Evolutionary conservation across 2,329 filamentous ascomycete genomes (phyloP).

Genomic region (Aspergillus quadricinctus): DNA sequence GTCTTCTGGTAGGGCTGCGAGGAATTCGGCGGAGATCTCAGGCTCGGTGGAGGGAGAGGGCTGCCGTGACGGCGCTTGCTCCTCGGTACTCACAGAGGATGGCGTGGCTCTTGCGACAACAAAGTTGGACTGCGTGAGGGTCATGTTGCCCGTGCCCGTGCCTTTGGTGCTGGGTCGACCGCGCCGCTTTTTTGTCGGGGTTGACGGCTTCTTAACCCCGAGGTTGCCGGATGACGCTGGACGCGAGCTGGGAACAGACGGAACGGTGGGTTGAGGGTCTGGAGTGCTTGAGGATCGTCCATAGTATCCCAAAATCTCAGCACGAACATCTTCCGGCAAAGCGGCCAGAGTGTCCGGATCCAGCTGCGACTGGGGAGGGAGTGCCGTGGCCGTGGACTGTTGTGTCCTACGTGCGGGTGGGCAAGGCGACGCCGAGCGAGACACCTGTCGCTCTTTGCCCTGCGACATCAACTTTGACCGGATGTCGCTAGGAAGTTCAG

Average conservation of each 20-base stretch:
- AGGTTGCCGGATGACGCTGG: conserved; percentile 35
- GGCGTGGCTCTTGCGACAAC: conserved; percentile 35
- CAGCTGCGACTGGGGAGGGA: conserved; percentile 68
- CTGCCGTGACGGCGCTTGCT: conserved; percentile 14
- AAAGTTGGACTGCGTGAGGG: conserved; percentile 71
- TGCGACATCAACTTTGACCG: conserved; percentile 67
- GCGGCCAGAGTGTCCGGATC: conserved; percentile 80
- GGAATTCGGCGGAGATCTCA: conserved; percentile 64
- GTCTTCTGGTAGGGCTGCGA: conserved; percentile 78
- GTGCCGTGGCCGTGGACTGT: conserved; percentile 28
- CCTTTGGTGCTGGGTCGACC: conserved; percentile 49
- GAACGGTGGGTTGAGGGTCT: conserved; percentile 29
- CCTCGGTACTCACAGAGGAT: conserved; percentile 10
- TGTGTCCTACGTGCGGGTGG: conserved; percentile 23
- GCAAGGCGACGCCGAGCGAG: conserved; percentile 30
- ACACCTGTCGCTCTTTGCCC: conserved; percentile 26
- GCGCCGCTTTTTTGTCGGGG: conserved; percentile 65
- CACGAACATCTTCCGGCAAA: conserved; percentile 78
- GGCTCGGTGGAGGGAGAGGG: conserved; percentile 25
- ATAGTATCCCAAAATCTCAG: conserved; percentile 76
- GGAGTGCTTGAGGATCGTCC: conserved; percentile 23
- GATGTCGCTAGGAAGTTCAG: conserved; percentile 80
- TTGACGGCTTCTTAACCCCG: conserved; percentile 45
- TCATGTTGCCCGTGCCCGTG: conserved; percentile 53
- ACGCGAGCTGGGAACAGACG: conserved; percentile 50